These are phyloP conservation scores for Musa itinerans DNA, from an alignment of 176 grass and related monocot genomes.

Conservation along the genomic window DNA sequence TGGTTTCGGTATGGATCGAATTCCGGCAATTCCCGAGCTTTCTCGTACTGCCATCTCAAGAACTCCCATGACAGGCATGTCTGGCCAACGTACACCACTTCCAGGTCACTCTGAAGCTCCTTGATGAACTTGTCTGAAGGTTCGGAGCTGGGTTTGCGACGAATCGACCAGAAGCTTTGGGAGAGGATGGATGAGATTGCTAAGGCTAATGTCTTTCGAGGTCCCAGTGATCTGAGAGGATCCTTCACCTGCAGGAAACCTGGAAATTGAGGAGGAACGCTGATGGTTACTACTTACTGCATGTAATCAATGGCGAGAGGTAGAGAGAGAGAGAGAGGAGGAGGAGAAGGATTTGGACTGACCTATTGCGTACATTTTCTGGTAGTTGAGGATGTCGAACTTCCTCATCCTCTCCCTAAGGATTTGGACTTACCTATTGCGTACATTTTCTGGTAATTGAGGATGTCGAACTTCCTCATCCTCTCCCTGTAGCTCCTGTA, in stretches of 20 bases:
- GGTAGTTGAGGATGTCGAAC: slow-evolving; percentile 85
- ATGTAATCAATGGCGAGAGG: neutral
- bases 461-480: slow-evolving; percentile 96
- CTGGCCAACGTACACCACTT: slow-evolving; percentile 88
- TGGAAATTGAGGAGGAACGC: slow-evolving; percentile 17
- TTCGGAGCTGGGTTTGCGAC: slow-evolving; percentile 41
- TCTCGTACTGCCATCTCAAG: slow-evolving; percentile 91
- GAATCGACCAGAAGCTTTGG: slow-evolving; percentile 40
- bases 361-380: slow-evolving; percentile 99
- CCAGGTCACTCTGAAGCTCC: slow-evolving; percentile 66
- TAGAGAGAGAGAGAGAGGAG: neutral
- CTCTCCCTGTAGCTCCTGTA: slow-evolving; percentile 90
- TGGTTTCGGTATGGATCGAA: slow-evolving; percentile 65
- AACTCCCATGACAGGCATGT: slow-evolving; percentile 97
- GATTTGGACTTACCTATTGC: slow-evolving; percentile 62
- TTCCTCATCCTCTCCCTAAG: slow-evolving; percentile 97
- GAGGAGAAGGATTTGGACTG: slow-evolving; percentile 14
- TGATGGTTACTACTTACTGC: neutral
- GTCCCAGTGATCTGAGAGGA: slow-evolving; percentile 40
- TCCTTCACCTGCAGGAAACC: slow-evolving; percentile 84
- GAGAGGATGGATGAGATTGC: slow-evolving; percentile 62
- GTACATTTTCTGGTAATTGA: slow-evolving; percentile 97
- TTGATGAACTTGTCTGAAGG: slow-evolving; percentile 61
- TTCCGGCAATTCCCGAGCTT: slow-evolving; percentile 57
- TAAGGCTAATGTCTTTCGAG: slow-evolving; percentile 40